These are phyloP conservation scores for Trichoderma sp. DNA, from an alignment of 2,329 filamentous ascomycete species.

Conservation along the genomic window DNA sequence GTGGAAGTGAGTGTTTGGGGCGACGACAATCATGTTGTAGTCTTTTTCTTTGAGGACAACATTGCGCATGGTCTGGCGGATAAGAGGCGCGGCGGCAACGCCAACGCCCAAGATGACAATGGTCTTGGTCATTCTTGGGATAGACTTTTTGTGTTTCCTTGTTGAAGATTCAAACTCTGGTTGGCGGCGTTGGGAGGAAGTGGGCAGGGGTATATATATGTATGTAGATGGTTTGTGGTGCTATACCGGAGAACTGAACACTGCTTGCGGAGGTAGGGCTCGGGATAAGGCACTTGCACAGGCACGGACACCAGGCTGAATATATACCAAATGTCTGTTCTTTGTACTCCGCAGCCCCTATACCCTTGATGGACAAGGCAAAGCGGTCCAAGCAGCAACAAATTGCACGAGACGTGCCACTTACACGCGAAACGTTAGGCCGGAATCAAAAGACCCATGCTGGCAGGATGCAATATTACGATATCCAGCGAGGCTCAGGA, in stretches of 20 bases:
- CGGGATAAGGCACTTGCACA: background rate
- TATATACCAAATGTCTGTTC: background rate
- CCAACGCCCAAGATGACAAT: constrained; percentile 53
- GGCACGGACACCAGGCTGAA: background rate
- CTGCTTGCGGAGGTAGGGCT: background rate
- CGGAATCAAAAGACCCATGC: background rate
- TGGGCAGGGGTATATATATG: background rate
- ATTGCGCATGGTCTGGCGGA: constrained; percentile 51
- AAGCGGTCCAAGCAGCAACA: background rate
- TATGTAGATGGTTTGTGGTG: background rate
- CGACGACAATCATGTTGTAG: constrained; percentile 46
- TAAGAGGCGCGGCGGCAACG: constrained; percentile 45
- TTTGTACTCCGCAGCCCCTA: background rate
- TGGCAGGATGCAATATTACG: background rate
- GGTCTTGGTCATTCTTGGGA: constrained; percentile 26
- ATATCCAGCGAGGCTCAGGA: background rate
- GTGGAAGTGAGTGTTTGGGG: constrained; percentile 49
- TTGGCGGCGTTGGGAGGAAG: background rate
- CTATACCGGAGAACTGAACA: background rate
- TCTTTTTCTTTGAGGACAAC: constrained; percentile 39
- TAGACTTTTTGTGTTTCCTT: background rate
- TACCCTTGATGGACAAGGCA: background rate
- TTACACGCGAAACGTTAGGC: background rate
- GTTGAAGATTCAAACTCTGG: background rate
- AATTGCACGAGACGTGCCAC: background rate